These are phyloP conservation scores for Candida pini DNA, from an alignment of 805 yeast genomes.

Conservation along the genomic window DNA sequence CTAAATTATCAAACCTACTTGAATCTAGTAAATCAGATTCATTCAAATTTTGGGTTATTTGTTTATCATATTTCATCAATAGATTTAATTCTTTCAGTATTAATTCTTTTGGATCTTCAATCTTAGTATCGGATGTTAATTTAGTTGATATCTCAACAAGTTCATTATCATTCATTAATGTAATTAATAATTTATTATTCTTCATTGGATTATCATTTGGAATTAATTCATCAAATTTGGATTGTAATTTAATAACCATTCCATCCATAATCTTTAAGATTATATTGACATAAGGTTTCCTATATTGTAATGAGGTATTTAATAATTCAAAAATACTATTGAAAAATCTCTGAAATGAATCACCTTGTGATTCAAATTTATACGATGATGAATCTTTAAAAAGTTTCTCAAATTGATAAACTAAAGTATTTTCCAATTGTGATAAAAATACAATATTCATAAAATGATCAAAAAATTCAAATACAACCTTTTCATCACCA, in stretches of 20 bases:
- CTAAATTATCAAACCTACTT: constrained; percentile 43
- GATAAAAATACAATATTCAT: constrained; percentile 63
- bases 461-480: constrained; percentile 53
- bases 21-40: constrained; percentile 48
- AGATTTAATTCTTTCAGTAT: constrained; percentile 26
- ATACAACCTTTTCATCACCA: constrained; percentile 16
- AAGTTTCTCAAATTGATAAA: constrained; percentile 44
- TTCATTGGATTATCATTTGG: constrained; percentile 10
- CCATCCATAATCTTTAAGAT: constrained; percentile 37
- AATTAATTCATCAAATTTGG: constrained; percentile 24
- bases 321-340: constrained; percentile 44
- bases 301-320: constrained; percentile 55
- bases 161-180: constrained; percentile 32
- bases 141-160: constrained; percentile 27
- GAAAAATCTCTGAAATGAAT: constrained; percentile 42
- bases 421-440: constrained; percentile 52
- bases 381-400: constrained; percentile 31
- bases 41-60: constrained; percentile 26
- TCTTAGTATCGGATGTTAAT: constrained; percentile 10
- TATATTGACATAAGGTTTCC: constrained; percentile 48
- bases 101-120: constrained; percentile 10
- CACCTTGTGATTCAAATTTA: constrained; percentile 36
- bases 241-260: constrained; percentile 31
- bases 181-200: constrained; percentile 12
- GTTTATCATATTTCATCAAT: constrained; percentile 23